Base-by-base conservation (phyloP, 2,329 filamentous ascomycete genomes). In the Fusarium papillatum region DNA sequence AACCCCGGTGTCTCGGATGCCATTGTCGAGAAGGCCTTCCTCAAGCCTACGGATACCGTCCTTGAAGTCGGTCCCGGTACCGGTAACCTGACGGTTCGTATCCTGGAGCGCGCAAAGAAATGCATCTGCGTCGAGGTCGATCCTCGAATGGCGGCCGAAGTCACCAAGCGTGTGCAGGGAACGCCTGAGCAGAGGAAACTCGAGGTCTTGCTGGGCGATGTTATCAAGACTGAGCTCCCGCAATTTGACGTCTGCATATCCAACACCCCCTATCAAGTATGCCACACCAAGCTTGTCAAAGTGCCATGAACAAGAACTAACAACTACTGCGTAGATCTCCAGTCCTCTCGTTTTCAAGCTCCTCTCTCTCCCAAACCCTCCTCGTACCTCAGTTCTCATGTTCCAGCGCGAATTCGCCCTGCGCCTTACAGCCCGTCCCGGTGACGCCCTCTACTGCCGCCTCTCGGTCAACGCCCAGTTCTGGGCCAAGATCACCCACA, bases 381-480 rank as follows among this genome's bases (percentile, higher is more conserved):
- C 97, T 0, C 88, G 96, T 39, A 92, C 92, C 71, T 96, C 94
- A 79, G 91, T 98, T 76, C 95, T 98, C 85, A 98, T 98, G 95
- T 97, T 98, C 81, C 96, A 98, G 87, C 92, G 95, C 81, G 96
- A 98, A 86, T 98, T 98, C 81, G 96, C 96, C 22, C 92, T 98
- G 83, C 92, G 96, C 46, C 88, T 98, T 41, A 96, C 97, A 68
- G 97, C 97, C 17, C 93, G 93, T 55, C 95, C 96, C 0, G 95
- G 95, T 11, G 96, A 98, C 81, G 91, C 95, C 65, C 91, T 98
- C 11, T 98, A 98, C 87, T 95, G 93, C 76, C 91, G 97, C n/a
- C 88, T 98, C 31, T 94, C 92, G 2, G 96, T 98, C 70, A 98
- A 98, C 80, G 95, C 94, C 22, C 96, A 98, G 82, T 98, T 98